Evolutionary conservation across 2,329 filamentous ascomycete genomes (phyloP), one percentile per base, ranked within the genome.

Genomic region (Ceratocystis albifundus): DNA sequence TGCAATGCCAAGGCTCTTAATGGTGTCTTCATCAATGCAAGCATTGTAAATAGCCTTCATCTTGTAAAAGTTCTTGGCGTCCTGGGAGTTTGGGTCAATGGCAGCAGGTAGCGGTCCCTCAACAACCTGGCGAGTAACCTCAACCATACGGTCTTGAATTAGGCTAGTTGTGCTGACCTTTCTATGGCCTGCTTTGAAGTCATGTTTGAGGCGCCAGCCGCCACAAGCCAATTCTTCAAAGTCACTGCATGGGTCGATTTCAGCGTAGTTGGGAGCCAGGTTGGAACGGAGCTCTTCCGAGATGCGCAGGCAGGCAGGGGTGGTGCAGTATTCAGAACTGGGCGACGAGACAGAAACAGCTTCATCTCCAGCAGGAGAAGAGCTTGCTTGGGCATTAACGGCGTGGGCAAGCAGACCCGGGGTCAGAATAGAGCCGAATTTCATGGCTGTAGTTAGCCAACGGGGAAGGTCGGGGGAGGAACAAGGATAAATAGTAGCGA

Each of bases 211-310:
- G 64, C 80, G 77, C 82, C 86, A 89, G 10, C 86, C 86, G 66
- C 84, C 85, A 70, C 87, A 89, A 22, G 84, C 84, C 66, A 85
- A 80, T 72, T 85, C 78, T 68, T 88, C 84, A 68, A 90, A 90
- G 71, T 88, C 75, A n/a, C 78, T 80, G 70, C 87, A 90, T 1
- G 87, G 82, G 71, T 89, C 85, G 48, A 89, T 76, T 1, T 82
- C 74, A 68, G 82, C 77, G 73, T 88, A 85, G 63, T 84, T 69
- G 10, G 71, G 69, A 1, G 73, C 71, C 0, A 75, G 66, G 12
- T 70, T 72, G 22, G 70, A 70, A 0, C 74, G 66, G 10, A 74
- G 70, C 28, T 74, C 72, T 0, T 73, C 73, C n/a, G 73, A 72
- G 17, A 73, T 70, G 61, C 74, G 72, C 0, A 74, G 69, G 22